Percentiles rank a stretch among this genome's conserved stretches.
Conservation (phyloP, 73 alveolate genomes). For the Paramecium caudatum region DNA sequence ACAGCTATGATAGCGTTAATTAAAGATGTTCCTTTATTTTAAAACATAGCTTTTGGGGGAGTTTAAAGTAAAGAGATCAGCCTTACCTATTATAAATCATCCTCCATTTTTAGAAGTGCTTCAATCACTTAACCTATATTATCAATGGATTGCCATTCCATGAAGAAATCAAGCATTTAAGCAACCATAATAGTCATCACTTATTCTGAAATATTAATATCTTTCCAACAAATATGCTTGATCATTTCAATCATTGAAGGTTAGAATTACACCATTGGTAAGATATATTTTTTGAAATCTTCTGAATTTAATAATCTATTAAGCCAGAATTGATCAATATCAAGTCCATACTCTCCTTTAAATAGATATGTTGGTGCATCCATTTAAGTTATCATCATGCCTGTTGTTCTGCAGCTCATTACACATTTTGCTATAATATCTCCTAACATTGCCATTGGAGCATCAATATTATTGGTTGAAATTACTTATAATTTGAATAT, state of each 20-base stretch:
- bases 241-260: constrained; percentile 1
- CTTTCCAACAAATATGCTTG: constrained; percentile 55
- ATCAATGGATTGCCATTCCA: constrained; percentile 11
- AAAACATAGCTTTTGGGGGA: not conserved
- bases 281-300: constrained; percentile 23
- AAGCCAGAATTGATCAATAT: not conserved
- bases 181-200: not conserved
- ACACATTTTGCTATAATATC: constrained; percentile 2
- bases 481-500: not conserved
- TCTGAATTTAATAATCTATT: not conserved
- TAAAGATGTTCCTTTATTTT: not conserved
- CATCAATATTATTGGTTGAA: not conserved
- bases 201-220: not conserved
- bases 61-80: not conserved
- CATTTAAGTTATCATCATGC: not conserved
- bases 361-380: constrained; percentile 46
- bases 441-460: not conserved
- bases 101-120: not conserved
- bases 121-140: not conserved
- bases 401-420: constrained; percentile 26
- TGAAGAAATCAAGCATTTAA: not conserved
- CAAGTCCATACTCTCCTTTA: not conserved
- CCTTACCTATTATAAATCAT: not conserved
- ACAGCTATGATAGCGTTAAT: not conserved
- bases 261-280: constrained; percentile 9